Evolutionary conservation across 495 filamentous ascomycete genomes (phyloP), one percentile per base, ranked within the genome.

Genomic region (Penicillium samsonianum): DNA sequence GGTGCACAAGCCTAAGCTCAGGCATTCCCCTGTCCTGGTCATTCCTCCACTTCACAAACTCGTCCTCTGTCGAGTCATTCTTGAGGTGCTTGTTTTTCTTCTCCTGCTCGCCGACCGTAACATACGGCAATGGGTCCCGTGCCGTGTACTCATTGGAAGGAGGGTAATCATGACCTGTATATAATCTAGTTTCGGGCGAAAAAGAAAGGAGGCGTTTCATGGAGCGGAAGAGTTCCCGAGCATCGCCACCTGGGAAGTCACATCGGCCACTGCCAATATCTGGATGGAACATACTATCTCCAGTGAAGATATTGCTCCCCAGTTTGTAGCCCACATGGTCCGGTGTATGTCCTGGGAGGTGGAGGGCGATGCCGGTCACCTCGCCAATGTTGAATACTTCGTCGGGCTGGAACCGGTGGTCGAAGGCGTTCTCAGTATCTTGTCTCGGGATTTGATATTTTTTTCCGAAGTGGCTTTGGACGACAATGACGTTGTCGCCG

Each of bases 321-420:
- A 84, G 71, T n/a, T 68, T 49, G 56, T 84, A 86, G 0, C 81
- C 82, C 23, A 79, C 55, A 53, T 84, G 81, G 53, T 86, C 82
- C 0, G 81, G 78, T 2, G 80, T 84, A 51, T 85, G 82, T 1
- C 80, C 82, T 0, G 82, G 81, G 0, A 86, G 70, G 54, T 81
- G 72, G 2, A 83, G 58, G 0, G 71, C 77, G 20, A 59, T 69
- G 4, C 48, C 75, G 12, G 66, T 49, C 7, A 84, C n/a, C 2
- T 68, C 50, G 0, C 82, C 81, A 17, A 84, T 65, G 0, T 33
- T 1, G 62, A 84, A 82, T 3, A 46, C 26, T 59, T 82, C 78
- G 28, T 79, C 75, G 48, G 80, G 76, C 1, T 76, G 63, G 31
- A 80, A 73, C 20, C 80, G 65, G 5, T 68, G 63, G 41, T 83